A percentile compares a stretch with the other conserved stretches of the same genome.
These are phyloP conservation scores for Colletotrichum sp. DNA, from an alignment of 2,329 filamentous ascomycete species.

Conservation along the genomic window DNA sequence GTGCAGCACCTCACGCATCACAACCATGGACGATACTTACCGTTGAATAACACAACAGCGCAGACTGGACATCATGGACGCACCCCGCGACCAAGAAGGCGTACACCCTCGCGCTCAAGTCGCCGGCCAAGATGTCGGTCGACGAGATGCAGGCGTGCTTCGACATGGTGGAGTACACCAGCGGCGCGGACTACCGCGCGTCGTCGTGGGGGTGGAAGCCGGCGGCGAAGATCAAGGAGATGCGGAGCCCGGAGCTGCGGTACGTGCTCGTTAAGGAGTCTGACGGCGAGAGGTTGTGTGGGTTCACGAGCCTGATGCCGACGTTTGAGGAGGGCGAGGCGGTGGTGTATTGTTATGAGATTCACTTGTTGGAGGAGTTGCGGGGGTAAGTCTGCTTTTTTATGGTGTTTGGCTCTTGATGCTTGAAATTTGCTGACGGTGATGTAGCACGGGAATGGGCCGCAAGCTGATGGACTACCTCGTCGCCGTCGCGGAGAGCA, in stretches of 20 bases:
- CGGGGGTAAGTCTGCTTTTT: constrained; percentile 49
- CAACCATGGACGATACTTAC: background rate
- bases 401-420: background rate
- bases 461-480: constrained; percentile 62
- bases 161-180: constrained; percentile 66
- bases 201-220: constrained; percentile 70
- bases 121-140: constrained; percentile 40
- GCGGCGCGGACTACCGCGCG: constrained; percentile 65
- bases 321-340: constrained; percentile 69
- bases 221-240: constrained; percentile 66
- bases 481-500: constrained; percentile 55
- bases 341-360: constrained; percentile 81
- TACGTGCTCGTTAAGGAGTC: constrained; percentile 66
- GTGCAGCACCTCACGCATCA: background rate
- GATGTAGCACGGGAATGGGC: constrained; percentile 65
- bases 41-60: background rate
- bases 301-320: constrained; percentile 74
- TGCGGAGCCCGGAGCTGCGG: constrained; percentile 69
- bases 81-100: constrained; percentile 48
- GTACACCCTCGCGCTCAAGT: constrained; percentile 51
- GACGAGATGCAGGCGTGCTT: constrained; percentile 60
- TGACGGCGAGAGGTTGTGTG: constrained; percentile 39
- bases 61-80: constrained; percentile 49
- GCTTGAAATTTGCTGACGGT: background rate
- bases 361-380: constrained; percentile 66